These are phyloP conservation scores for Amauroascus verrucosus DNA, from an alignment of 2,329 filamentous ascomycete species.

Conservation along the genomic window DNA sequence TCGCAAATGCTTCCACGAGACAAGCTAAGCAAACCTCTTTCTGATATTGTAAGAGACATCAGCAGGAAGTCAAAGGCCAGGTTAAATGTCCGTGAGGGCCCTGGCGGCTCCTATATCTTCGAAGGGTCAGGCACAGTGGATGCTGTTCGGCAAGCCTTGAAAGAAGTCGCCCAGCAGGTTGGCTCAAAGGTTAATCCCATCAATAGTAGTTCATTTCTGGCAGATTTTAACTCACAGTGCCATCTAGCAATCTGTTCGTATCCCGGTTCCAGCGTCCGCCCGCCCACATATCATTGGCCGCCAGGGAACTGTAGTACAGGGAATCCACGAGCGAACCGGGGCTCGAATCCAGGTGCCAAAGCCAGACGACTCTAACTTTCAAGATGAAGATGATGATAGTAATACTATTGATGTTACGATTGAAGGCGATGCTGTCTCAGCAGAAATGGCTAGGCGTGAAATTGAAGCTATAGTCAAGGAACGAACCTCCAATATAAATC, in stretches of 20 bases:
- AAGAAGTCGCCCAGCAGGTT: slow-evolving; percentile 79
- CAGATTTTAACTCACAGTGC: background rate
- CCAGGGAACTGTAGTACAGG: slow-evolving; percentile 79
- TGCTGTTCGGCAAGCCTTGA: slow-evolving; percentile 75
- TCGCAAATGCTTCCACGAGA: slow-evolving; percentile 64
- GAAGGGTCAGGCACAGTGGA: slow-evolving; percentile 76
- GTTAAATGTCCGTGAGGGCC: slow-evolving; percentile 64
- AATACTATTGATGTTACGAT: slow-evolving; percentile 74
- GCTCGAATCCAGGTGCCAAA: slow-evolving; percentile 85
- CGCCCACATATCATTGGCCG: slow-evolving; percentile 89
- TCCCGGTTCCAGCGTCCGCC: slow-evolving; percentile 72
- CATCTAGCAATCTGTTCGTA: slow-evolving; percentile 53
- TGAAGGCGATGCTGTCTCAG: slow-evolving; percentile 83
- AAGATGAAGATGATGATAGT: slow-evolving; percentile 66
- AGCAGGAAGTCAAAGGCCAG: slow-evolving; percentile 84
- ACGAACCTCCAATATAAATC: slow-evolving; percentile 68
- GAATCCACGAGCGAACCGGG: slow-evolving; percentile 78
- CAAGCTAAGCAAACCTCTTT: slow-evolving; percentile 73
- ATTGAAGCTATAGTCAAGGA: slow-evolving; percentile 84
- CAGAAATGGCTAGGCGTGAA: slow-evolving; percentile 69
- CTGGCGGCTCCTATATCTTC: slow-evolving; percentile 65
- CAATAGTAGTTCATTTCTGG: slow-evolving; percentile 9
- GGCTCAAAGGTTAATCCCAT: slow-evolving; percentile 60
- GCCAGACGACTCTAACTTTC: slow-evolving; percentile 53
- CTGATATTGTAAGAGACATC: slow-evolving; percentile 80